A percentile compares a stretch with the other conserved stretches of the same genome.
Conservation (phyloP, 2,329 filamentous ascomycete genomes). For the Colletotrichum tamarilloi region DNA sequence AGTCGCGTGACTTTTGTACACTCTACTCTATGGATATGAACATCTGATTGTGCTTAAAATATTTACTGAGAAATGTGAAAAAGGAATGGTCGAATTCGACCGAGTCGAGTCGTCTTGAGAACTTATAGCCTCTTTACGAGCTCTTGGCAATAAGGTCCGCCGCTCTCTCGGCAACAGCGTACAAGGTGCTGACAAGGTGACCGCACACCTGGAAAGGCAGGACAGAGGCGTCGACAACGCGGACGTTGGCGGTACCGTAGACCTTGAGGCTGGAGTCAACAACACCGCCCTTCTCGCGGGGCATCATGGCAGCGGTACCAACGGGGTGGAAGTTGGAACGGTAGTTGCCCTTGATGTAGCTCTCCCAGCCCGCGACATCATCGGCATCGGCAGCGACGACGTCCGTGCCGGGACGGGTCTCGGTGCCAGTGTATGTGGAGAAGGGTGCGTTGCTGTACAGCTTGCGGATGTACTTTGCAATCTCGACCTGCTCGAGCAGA, state of each 20-base stretch:
- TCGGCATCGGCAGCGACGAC: slow-evolving; percentile 42
- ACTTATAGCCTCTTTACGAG: neutral
- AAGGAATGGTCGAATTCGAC: neutral
- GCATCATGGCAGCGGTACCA: slow-evolving; percentile 63
- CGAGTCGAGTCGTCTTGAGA: neutral
- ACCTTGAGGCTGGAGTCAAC: slow-evolving; percentile 59
- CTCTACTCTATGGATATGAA: neutral
- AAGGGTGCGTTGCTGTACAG: slow-evolving; percentile 47
- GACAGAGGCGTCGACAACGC: slow-evolving; percentile 61
- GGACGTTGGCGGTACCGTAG: slow-evolving; percentile 60
- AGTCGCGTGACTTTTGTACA: neutral
- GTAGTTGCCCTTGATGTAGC: slow-evolving; percentile 29
- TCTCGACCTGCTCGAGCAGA: slow-evolving; percentile 41
- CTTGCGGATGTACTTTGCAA: slow-evolving; percentile 43
- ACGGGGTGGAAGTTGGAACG: slow-evolving; percentile 55
- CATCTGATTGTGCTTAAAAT: neutral
- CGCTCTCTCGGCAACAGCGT: slow-evolving; percentile 62
- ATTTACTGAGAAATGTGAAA: neutral
- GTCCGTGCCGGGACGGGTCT: slow-evolving; percentile 38
- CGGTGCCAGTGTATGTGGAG: slow-evolving; percentile 34
- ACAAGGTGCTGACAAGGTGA: slow-evolving; percentile 62
- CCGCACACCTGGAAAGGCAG: slow-evolving; percentile 61
- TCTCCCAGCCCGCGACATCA: slow-evolving; percentile 37
- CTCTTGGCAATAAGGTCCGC: slow-evolving; percentile 42
- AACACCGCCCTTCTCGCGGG: slow-evolving; percentile 59